Base-by-base conservation (phyloP, 306 rosid species). In the Argentina anserina region DNA sequence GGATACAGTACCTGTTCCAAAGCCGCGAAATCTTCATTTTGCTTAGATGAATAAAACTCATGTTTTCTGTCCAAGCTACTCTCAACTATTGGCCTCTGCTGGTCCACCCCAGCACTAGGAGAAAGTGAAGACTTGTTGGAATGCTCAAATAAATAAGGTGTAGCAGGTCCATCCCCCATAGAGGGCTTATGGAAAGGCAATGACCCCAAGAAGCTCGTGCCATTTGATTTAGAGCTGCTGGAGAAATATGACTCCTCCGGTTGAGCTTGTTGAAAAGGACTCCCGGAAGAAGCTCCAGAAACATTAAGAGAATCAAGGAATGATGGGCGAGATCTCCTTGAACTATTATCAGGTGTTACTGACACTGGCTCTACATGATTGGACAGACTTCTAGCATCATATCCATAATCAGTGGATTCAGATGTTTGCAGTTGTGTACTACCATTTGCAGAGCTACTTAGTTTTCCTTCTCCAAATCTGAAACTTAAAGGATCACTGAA, bases 1-100 rank as follows among this genome's bases (percentile, higher is more conserved):
- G 67, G 20, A 7, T 21, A 26, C 61, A 40, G 50, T 76, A 95
- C 99, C 99, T 91, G 99, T 79, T 95, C 99, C 81, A 95, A 82
- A 79, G 97, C 91, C 74, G 92, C 60, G 75, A 95, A 95, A 77
- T 95, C 97, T 64, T 95, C 99, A 78, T 90, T 84, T 41, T 90
- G 87, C 68, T 91, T 79, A 49, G 91, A 72, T 33, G 84, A 79
- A 79, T 75, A 83, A 71, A 83, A 87, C 13, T 84, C 88, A 61
- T 77, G 83, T 66, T 80, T 84, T 78, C 40, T 85, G 76, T 88
- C 91, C 87, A 70, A 26, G 42, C 75, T 89, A 78, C 84, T 86
- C 73, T 72, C 80, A 21, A 86, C 76, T 77, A 71, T 71, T 28
- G 21, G 65, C 76, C 71, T 84, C 49, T 63, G 78, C 58, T 74